Evolutionary conservation across 768 basidiomycete species (phyloP).

Genomic region (Suillus subaureus): DNA sequence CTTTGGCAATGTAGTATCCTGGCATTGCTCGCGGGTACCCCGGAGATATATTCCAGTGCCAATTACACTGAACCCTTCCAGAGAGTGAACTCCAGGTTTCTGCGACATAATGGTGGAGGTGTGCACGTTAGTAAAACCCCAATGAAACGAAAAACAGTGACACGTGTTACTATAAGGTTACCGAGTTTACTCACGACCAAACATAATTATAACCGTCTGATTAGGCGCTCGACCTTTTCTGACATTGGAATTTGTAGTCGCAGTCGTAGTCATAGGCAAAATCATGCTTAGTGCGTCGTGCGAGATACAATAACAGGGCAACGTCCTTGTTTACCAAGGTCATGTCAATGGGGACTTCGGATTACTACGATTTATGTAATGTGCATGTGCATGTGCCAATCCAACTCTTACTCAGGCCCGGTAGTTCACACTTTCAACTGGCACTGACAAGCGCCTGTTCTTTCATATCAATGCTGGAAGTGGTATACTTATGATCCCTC

Average conservation of each 20-base stretch:
- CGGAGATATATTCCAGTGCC: slow-evolving; percentile 6
- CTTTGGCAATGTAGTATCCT: slow-evolving; percentile 20
- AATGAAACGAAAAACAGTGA: background rate
- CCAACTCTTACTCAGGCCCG: background rate
- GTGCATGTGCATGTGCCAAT: background rate
- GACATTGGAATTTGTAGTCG: background rate
- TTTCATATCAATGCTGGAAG: background rate
- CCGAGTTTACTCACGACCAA: background rate
- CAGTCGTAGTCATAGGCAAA: background rate
- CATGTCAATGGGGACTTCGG: too few relatives aligned
- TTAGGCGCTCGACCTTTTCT: background rate
- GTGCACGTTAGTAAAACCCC: background rate
- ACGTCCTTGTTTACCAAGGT: background rate
- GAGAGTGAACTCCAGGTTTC: background rate
- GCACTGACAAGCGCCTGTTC: background rate
- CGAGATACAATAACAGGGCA: background rate
- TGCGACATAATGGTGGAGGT: background rate
- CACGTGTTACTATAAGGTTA: background rate
- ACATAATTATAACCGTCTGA: background rate
- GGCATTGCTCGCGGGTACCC: background rate
- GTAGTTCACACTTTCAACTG: background rate
- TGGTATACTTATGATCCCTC: background rate
- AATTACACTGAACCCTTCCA: slow-evolving; percentile 4
- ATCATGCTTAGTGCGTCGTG: background rate
- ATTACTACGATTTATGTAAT: background rate